Conservation (phyloP, 2,329 filamentous ascomycete species). For the Allantophomopsis lycopodina region DNA sequence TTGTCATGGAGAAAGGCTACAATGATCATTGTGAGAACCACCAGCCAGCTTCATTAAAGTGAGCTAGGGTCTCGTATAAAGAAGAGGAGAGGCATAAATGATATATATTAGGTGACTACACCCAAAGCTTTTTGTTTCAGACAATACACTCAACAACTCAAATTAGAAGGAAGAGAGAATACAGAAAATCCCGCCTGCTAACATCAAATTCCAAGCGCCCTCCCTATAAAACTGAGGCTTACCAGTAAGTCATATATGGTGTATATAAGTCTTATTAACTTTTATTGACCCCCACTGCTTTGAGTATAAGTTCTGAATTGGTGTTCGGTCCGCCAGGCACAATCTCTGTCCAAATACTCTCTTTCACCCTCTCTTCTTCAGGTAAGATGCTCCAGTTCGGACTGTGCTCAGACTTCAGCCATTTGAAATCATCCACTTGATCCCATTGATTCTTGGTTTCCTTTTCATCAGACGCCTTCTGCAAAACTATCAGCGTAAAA, state of each 20-base stretch:
- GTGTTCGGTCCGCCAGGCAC: slow-evolving; percentile 49
- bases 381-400: slow-evolving; percentile 74
- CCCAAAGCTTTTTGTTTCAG: too few species aligned
- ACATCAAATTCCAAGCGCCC: not conserved
- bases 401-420: slow-evolving; percentile 75
- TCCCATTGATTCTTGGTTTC: slow-evolving; percentile 59
- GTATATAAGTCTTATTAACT: not conserved
- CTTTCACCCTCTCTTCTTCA: slow-evolving; percentile 40
- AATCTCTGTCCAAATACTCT: slow-evolving; percentile 54
- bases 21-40: too few species aligned
- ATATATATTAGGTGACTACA: too few species aligned
- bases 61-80: too few species aligned
- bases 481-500: not conserved
- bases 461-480: slow-evolving; percentile 10
- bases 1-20: too few species aligned
- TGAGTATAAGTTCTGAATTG: slow-evolving; percentile 52
- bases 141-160: too few species aligned
- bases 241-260: too few species aligned
- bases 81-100: too few species aligned
- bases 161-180: too few species aligned
- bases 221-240: not conserved
- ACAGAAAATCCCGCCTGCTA: not conserved
- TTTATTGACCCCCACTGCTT: slow-evolving; percentile 25
- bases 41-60: too few species aligned
- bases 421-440: slow-evolving; percentile 94